Evolutionary conservation across 2,329 filamentous ascomycete species (phyloP), one percentile per base, ranked within the genome.

Genomic region (Microcyclosporella mali): DNA sequence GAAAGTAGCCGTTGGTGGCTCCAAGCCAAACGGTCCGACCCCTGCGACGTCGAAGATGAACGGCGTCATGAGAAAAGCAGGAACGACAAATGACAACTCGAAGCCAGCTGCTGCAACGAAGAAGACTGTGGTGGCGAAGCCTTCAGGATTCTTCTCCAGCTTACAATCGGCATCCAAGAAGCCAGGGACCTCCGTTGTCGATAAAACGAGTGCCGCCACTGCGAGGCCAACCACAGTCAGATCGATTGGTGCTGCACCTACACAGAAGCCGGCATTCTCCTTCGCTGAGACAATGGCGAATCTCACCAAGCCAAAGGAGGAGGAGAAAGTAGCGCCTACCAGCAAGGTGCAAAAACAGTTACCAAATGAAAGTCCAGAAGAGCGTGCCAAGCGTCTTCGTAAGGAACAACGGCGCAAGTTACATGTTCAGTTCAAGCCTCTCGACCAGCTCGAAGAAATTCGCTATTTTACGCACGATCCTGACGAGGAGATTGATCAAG

Each of bases 401-500:
- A 88, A 87, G 56, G 84, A 88, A 59, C 74, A 78, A 45, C 76
- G 85, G 37, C 75, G 83, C 28, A 79, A 83, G 50, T 68, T 88
- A 16, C 75, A 81, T 10, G 85, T 90, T 4, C 75, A 68, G 6
- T 90, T 84, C 73, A 85, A 82, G 58, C 73, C 79, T 0, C 84
- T 83, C 37, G 68, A 75, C 14, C 75, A 79, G 21, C 71, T 90
- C 21, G 81, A 81, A 1, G 70, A 85, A 52, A 70, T 87, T 41
- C 77, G 78, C 50, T 69, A 81, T 37, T 88, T 89, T 65, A 78
- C 80, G 41, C 84, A 86, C 55, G 82, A 87, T 48, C 79, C 78
- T 1, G 74, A 77, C 1, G 84, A 88, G 58, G 82, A 87, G 53
- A 73, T 81, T 44, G 82, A 80, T 40, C 75, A 84, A 42, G 76